These are phyloP conservation scores for Suhomyces bolitotheri DNA, from an alignment of 1,139 yeast species.

Conservation along the genomic window DNA sequence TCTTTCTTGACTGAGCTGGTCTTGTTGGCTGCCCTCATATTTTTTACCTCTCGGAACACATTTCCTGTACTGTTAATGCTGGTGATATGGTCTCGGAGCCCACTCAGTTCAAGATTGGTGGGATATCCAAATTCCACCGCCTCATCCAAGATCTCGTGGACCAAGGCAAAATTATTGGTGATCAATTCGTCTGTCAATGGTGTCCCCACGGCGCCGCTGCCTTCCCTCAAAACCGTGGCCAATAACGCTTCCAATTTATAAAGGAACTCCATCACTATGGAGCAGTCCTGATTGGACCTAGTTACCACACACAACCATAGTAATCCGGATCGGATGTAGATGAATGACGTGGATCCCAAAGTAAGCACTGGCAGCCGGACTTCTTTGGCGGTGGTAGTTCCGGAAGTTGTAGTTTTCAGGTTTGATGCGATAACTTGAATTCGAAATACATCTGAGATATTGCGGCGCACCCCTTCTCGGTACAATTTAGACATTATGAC, in stretches of 20 bases:
- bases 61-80: conserved; percentile 25
- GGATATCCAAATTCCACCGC: conserved; percentile 83
- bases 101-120: conserved; percentile 58
- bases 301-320: conserved; percentile 87
- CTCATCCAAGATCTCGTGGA: conserved; percentile 80
- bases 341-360: conserved; percentile 87
- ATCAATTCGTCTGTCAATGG: conserved; percentile 32
- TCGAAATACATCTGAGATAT: conserved; percentile 86
- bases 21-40: conserved; percentile 3
- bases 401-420: conserved; percentile 19
- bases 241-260: conserved; percentile 57
- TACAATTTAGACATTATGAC: conserved; percentile 76
- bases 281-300: conserved; percentile 84
- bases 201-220: conserved; percentile 13
- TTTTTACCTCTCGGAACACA: conserved; percentile 22
- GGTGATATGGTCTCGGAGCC: conserved; percentile 30
- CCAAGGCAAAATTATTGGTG: conserved; percentile 56
- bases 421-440: conserved; percentile 75
- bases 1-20: conserved; percentile 3
- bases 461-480: conserved; percentile 36
- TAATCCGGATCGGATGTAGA: conserved; percentile 69
- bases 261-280: conserved; percentile 75
- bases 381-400: conserved; percentile 25
- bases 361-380: conserved; percentile 82
- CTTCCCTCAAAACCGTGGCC: conserved; percentile 24